Conservation (phyloP, 768 basidiomycete genomes). For the Saitozyma sp. region DNA sequence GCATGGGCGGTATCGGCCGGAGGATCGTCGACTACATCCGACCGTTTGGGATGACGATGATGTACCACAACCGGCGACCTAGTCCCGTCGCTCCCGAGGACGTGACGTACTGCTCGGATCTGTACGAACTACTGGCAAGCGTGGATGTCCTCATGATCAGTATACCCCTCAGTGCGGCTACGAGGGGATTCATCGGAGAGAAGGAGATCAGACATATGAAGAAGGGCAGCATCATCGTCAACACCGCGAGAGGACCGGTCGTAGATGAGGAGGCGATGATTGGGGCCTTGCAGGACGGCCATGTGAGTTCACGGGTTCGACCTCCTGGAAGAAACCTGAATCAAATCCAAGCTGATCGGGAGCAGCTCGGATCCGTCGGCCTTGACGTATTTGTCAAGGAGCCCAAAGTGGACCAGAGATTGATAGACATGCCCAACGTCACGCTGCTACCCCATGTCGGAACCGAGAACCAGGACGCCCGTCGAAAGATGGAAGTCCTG, state of each 20-base stretch:
- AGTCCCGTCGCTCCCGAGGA: constrained; percentile 57
- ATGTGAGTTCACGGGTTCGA: constrained; percentile 2
- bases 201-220: constrained; percentile 72
- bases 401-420: constrained; percentile 73
- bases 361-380: constrained; percentile 57
- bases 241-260: constrained; percentile 84
- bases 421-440: constrained; percentile 75
- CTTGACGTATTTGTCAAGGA: constrained; percentile 84
- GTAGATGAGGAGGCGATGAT: constrained; percentile 84
- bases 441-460: constrained; percentile 89
- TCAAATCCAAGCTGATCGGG: constrained; percentile 44
- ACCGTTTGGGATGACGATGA: constrained; percentile 79
- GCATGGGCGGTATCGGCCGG: constrained; percentile 55
- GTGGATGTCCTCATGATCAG: constrained; percentile 76
- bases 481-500: constrained; percentile 24
- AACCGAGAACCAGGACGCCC: constrained; percentile 29
- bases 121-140: constrained; percentile 63
- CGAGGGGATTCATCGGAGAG: constrained; percentile 70
- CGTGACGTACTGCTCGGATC: constrained; percentile 66
- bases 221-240: constrained; percentile 71
- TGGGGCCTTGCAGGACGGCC: constrained; percentile 74
- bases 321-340: no score
- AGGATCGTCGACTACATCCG: constrained; percentile 38
- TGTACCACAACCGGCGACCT: constrained; percentile 64
- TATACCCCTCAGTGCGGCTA: constrained; percentile 67